These are phyloP conservation scores for Entophlyctis luteolus DNA, from an alignment of 192 early-diverging fungal genomes.

Conservation along the genomic window DNA sequence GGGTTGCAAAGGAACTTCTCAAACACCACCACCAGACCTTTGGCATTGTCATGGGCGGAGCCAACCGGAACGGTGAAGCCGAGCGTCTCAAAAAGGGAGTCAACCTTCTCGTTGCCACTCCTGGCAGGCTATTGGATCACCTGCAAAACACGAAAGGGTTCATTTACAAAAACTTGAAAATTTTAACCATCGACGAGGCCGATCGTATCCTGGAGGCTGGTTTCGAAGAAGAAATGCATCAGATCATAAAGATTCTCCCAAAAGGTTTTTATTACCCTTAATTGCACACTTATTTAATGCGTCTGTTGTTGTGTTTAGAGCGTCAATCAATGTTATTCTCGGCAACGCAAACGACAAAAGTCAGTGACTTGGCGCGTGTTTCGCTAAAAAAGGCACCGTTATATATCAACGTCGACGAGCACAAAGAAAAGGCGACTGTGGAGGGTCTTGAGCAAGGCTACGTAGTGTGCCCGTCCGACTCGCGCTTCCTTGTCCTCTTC, in stretches of 20 bases:
- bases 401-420: constrained; percentile 98
- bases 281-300: not conserved
- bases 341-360: constrained; percentile 98
- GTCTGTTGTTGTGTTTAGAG: constrained; percentile 35
- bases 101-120: constrained; percentile 92
- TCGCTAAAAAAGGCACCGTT: constrained; percentile 92
- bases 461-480: constrained; percentile 87
- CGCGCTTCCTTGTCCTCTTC: constrained; percentile 93
- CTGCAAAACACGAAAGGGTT: constrained; percentile 97
- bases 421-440: constrained; percentile 91
- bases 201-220: constrained; percentile 97
- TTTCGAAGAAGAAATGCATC: constrained; percentile 98
- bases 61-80: constrained; percentile 92
- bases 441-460: constrained; percentile 97
- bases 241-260: constrained; percentile 92
- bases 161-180: constrained; percentile 89
- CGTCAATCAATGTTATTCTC: constrained; percentile 99
- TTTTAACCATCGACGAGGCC: constrained; percentile 82
- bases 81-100: constrained; percentile 95
- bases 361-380: constrained; percentile 95
- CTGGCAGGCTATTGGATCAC: constrained; percentile 96
- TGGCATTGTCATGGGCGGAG: constrained; percentile 98
- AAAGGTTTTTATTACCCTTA: constrained; percentile 56
- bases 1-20: constrained; percentile 92
- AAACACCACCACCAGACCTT: constrained; percentile 96